Percentiles rank a stretch among this genome's conserved stretches.
Conservation (phyloP, 1,284 basidiomycete species). For the Trichosporon faecale region DNA sequence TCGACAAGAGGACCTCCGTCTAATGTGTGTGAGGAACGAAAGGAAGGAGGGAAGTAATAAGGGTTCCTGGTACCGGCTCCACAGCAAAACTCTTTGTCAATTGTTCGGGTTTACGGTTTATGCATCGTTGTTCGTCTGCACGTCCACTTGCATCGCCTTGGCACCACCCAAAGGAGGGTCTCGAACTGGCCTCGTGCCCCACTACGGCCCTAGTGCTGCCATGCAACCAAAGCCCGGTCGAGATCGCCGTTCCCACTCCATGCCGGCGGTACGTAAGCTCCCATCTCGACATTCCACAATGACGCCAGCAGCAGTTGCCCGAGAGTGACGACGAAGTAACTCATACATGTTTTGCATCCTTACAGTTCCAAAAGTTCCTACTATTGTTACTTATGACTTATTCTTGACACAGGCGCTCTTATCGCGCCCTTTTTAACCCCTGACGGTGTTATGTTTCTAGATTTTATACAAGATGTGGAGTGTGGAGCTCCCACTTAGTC, state of each 20-base stretch:
- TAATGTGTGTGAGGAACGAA: background rate
- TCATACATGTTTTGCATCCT: background rate
- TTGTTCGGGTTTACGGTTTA: slow-evolving; percentile 1
- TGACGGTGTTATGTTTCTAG: background rate
- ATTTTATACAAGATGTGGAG: background rate
- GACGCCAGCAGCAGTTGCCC: background rate
- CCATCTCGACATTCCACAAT: background rate
- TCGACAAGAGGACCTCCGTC: background rate
- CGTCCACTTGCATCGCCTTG: background rate
- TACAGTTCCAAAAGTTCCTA: background rate
- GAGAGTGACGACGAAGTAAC: background rate
- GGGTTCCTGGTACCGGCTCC: too few species aligned
- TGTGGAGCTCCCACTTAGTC: slow-evolving; percentile 15
- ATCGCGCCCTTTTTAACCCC: background rate
- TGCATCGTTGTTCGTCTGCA: background rate
- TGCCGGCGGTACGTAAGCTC: background rate
- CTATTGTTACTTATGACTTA: background rate
- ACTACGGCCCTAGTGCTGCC: background rate
- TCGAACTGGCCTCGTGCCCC: background rate
- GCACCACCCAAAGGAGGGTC: background rate
- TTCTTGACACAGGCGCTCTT: background rate
- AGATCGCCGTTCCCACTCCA: background rate
- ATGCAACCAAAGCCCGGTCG: background rate
- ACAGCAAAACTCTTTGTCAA: too few species aligned
- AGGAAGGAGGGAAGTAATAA: background rate